Base-by-base conservation (phyloP, 225 moss, liverwort and hornwort species). In the Ulota crispa region DNA sequence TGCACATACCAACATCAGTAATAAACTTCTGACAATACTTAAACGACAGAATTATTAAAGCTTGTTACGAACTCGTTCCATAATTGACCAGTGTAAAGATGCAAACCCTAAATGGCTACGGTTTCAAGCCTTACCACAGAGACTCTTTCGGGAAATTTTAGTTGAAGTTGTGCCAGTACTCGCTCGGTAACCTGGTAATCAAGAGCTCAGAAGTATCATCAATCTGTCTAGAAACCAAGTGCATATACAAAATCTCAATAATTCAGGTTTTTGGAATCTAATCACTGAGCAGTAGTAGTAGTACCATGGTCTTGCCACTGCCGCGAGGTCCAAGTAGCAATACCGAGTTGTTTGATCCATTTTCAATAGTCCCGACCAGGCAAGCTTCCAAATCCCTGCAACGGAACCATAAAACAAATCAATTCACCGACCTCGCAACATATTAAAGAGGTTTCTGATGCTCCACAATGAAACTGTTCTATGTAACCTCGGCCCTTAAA, bases 301-400 rank as follows among this genome's bases (percentile, higher is more conserved):
- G 50, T 87, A 96, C 98, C 94, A 92, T 84, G 53, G 92, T 91
- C 87, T 99, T 99, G 82, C 98, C 98, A 85, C 91, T 91, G 84
- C 98, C 98, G 69, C 94, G 94, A 80, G 94, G 98, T 66, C 98
- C 98, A 26, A 99, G 91, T 56, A 99, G 88, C 75, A 99, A 88
- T 45, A 93, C 90, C 42, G 98, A 99, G 79, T 99, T 99, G 72
- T 94, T 99, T 43, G 88, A 93, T 30, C 90, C 95, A 84, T 92
- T 88, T 53, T 94, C 88, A 72, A 96, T 85, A 14, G 94, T 94
- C 70, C 93, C 89, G 53, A 88, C 85, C 43, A 99, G 62, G 64
- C 94, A 88, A 23, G 87, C 89, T 60, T 95, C 89, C 59, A 98
- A 72, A 62, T 90, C 87, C 67, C 94, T 95, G 89, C 87, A 76